phyloP scores from a whole-genome alignment of 805 yeast species.

The Saccharomycopsis sp. region DNA sequence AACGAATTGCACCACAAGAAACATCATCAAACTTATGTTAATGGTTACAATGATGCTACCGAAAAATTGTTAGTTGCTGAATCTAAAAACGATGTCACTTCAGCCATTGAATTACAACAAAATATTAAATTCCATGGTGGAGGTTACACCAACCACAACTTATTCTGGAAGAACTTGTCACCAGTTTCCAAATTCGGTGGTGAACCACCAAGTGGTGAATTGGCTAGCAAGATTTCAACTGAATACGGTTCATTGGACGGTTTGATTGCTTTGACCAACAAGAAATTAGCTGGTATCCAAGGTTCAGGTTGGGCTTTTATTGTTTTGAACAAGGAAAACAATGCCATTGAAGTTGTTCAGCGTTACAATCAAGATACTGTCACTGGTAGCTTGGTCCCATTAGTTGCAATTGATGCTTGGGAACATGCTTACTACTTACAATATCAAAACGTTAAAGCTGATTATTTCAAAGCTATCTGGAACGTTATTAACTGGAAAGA shows the following conservation, averaged over 20 bases:
- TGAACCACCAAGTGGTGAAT: constrained; percentile 45
- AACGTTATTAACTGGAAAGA: constrained; percentile 90
- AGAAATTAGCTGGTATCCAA: constrained; percentile 77
- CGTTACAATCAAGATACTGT: constrained; percentile 86
- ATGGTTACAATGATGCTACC: constrained; percentile 70
- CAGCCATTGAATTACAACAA: constrained; percentile 56
- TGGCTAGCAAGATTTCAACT: constrained; percentile 49
- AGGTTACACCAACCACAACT: constrained; percentile 78
- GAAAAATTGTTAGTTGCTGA: constrained; percentile 68
- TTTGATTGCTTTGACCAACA: constrained; percentile 56
- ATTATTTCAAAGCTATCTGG: constrained; percentile 92
- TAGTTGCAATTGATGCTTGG: constrained; percentile 93
- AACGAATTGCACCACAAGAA: constrained; percentile 82
- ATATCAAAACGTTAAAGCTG: constrained; percentile 85
- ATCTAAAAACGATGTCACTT: constrained; percentile 48
- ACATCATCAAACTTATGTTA: constrained; percentile 90
- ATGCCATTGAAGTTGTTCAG: constrained; percentile 71
- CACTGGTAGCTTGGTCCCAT: constrained; percentile 56
- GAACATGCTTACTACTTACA: constrained; percentile 95
- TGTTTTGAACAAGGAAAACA: constrained; percentile 71
- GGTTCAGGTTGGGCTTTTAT: constrained; percentile 96
- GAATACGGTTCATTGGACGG: constrained; percentile 72
- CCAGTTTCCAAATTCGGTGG: constrained; percentile 78
- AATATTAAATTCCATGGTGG: constrained; percentile 88
- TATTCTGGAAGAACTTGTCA: constrained; percentile 85